phyloP scores from a whole-genome alignment of 345 rosid genomes.

The Eucalyptus pumila region DNA sequence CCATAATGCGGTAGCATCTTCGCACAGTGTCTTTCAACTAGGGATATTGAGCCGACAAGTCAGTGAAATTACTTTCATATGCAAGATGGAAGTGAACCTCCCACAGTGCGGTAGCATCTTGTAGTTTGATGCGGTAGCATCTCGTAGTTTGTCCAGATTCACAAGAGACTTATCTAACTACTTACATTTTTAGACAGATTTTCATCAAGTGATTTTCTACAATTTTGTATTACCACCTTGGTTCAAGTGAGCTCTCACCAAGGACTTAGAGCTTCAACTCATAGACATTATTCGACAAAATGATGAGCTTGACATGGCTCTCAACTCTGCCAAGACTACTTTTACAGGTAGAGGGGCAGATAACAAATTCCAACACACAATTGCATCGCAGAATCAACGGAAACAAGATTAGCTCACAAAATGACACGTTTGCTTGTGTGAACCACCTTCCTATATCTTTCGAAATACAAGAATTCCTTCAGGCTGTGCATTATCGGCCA shows the following conservation, averaged over 20 bases:
- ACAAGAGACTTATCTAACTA: not conserved
- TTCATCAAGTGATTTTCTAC: not conserved
- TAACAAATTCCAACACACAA: not conserved
- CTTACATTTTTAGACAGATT: not conserved
- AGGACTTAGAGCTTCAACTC: not conserved
- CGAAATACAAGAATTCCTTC: not conserved
- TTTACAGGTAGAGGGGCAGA: not conserved
- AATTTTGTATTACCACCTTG: not conserved
- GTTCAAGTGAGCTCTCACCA: not conserved
- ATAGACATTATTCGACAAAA: not conserved
- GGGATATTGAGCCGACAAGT: too few relatives aligned
- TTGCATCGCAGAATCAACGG: not conserved
- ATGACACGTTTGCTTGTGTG: not conserved
- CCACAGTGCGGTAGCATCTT: not conserved
- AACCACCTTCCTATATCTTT: not conserved
- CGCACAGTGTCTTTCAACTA: too few relatives aligned
- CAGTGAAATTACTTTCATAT: too few relatives aligned
- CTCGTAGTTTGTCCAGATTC: not conserved
- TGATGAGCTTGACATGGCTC: not conserved
- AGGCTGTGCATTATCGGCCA: not conserved
- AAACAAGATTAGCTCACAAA: not conserved
- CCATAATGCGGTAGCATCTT: not conserved
- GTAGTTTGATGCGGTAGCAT: not conserved
- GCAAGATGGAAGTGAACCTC: not conserved
- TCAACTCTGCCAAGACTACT: not conserved